These are phyloP conservation scores for Geotrichum europaeum DNA, from an alignment of 1,139 yeast species.

Conservation along the genomic window DNA sequence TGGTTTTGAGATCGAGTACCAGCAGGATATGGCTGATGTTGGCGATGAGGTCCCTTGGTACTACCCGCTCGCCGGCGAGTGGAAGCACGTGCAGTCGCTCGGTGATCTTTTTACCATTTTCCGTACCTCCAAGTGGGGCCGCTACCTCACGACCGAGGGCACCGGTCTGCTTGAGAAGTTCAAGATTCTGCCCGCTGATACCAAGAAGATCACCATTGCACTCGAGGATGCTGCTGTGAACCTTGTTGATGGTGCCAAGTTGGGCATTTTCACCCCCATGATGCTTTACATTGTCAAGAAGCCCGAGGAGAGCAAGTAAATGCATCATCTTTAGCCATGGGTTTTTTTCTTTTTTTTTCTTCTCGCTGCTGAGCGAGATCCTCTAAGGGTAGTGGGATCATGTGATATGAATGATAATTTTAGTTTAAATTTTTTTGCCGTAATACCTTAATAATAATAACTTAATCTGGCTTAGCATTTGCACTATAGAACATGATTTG, in stretches of 20 bases:
- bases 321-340: neutral
- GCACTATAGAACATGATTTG: neutral
- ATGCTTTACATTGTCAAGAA: conserved; percentile 83
- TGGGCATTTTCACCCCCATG: conserved; percentile 92
- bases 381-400: neutral
- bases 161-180: conserved; percentile 76
- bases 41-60: conserved; percentile 94
- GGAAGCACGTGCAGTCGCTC: conserved; percentile 75
- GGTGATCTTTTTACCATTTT: conserved; percentile 77
- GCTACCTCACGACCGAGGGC: conserved; percentile 73
- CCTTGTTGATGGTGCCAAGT: conserved; percentile 87
- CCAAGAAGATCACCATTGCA: conserved; percentile 83
- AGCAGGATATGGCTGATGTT: conserved; percentile 75
- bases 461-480: neutral
- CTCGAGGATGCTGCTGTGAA: conserved; percentile 96
- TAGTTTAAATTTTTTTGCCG: neutral
- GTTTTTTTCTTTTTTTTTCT: neutral
- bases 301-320: conserved; percentile 40
- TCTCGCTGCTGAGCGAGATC: neutral
- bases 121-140: conserved; percentile 85
- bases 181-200: conserved; percentile 91
- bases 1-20: conserved; percentile 76
- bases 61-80: conserved; percentile 92
- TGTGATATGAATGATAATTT: neutral
- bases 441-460: neutral